Percentiles rank a stretch among this genome's conserved stretches.
Conservation (phyloP, 1,139 yeast species). For the Blastobotrys elegans region DNA sequence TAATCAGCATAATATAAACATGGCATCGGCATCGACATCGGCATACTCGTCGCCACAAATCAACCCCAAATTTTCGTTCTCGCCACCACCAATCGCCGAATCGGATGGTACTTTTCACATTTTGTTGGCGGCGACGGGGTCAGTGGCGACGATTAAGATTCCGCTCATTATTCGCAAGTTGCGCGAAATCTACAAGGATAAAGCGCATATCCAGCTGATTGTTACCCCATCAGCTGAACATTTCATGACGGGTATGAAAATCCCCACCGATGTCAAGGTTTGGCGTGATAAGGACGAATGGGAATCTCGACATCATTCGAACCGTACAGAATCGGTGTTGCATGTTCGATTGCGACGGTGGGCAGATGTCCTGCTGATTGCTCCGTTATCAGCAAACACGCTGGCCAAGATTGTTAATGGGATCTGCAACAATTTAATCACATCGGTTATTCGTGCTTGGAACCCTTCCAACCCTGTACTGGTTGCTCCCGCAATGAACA, state of each 20-base stretch:
- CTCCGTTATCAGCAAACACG: conserved; percentile 92
- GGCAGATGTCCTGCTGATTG: conserved; percentile 90
- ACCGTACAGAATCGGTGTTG: conserved; percentile 63
- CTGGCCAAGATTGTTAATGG: conserved; percentile 89
- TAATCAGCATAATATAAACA: conserved; percentile 63
- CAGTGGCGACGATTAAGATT: conserved; percentile 88
- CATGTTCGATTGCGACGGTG: conserved; percentile 89
- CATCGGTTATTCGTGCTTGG: conserved; percentile 88
- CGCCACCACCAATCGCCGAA: conserved; percentile 2
- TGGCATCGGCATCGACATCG: conserved; percentile 45
- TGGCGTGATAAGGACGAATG: conserved; percentile 97
- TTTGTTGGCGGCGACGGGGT: conserved; percentile 93
- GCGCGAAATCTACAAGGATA: conserved; percentile 28
- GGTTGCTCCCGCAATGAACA: conserved; percentile 97
- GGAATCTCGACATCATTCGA: conserved; percentile 40
- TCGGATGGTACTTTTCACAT: conserved; percentile 34
- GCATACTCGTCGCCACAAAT: conserved; percentile 26
- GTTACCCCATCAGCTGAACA: conserved; percentile 82
- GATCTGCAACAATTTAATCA: conserved; percentile 75
- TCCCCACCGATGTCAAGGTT: conserved; percentile 76
- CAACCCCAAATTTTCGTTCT: conserved; percentile 44
- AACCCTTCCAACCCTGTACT: conserved; percentile 79
- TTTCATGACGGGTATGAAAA: conserved; percentile 47
- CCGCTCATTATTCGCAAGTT: conserved; percentile 25
- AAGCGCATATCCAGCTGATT: conserved; percentile 72